Conservation (phyloP, 805 yeast genomes). For the Yamadazyma insecticola region DNA sequence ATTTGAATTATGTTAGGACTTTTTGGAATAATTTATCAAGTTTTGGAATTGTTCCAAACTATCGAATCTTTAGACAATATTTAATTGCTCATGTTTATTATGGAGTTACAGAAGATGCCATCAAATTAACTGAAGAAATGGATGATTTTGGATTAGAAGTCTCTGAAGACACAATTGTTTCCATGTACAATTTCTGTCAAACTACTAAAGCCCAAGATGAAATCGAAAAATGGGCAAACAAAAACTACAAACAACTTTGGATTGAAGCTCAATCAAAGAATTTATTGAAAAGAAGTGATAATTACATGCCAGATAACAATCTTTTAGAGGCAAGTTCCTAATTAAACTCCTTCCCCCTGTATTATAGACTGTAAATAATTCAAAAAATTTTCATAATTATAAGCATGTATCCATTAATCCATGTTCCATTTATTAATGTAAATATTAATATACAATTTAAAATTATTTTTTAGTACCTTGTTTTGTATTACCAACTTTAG, state of each 20-base stretch:
- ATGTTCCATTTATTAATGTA: background rate
- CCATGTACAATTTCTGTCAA: conserved; percentile 43
- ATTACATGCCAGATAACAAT: conserved; percentile 26
- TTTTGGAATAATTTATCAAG: conserved; percentile 59
- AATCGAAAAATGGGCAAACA: conserved; percentile 30
- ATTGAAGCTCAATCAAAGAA: conserved; percentile 17
- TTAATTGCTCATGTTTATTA: conserved; percentile 68
- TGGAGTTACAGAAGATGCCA: conserved; percentile 55
- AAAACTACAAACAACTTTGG: conserved; percentile 26
- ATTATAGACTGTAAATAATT: conserved; percentile 1
- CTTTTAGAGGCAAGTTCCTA: conserved; percentile 13
- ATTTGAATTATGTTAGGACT: conserved; percentile 51
- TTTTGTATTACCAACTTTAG: conserved; percentile 64
- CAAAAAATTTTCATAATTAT: background rate
- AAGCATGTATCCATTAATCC: background rate
- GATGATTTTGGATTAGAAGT: conserved; percentile 44
- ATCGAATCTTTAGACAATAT: conserved; percentile 52
- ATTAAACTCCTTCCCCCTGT: background rate
- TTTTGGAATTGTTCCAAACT: conserved; percentile 49
- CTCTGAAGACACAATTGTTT: conserved; percentile 40
- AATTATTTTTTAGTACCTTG: conserved; percentile 1
- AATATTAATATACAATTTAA: background rate
- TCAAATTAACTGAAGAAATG: conserved; percentile 44
- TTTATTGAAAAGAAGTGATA: conserved; percentile 21
- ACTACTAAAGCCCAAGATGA: conserved; percentile 24